Percentiles rank a stretch among this genome's conserved stretches.
Conservation (phyloP, 129 eudicot genomes). For the Daucus carota region DNA sequence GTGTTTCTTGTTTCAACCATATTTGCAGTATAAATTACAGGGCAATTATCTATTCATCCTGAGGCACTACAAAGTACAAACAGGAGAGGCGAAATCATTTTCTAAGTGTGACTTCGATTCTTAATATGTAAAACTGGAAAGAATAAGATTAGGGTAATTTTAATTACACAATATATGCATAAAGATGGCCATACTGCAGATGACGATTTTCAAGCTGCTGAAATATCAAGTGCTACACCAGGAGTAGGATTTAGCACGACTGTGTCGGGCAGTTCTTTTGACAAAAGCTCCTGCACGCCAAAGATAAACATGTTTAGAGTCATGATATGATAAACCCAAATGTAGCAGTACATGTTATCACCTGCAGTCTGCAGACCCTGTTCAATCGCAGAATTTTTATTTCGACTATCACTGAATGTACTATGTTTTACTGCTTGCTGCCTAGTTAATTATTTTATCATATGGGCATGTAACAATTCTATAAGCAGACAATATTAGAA, state of each 20-base stretch:
- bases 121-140: background rate
- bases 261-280: background rate
- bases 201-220: slow-evolving; percentile 11
- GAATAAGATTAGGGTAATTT: background rate
- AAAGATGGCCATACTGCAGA: background rate
- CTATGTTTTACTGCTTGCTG: background rate
- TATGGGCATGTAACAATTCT: background rate
- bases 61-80: background rate
- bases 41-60: background rate
- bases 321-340: background rate
- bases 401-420: background rate
- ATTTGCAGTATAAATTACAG: background rate
- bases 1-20: too few species aligned
- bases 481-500: background rate
- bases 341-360: background rate
- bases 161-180: background rate
- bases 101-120: background rate
- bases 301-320: background rate
- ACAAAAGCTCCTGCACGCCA: slow-evolving; percentile 5
- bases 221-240: slow-evolving; percentile 61
- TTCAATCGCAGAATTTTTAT: background rate
- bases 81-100: too few species aligned
- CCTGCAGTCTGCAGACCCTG: background rate
- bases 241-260: slow-evolving; percentile 69
- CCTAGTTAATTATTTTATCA: background rate